phyloP scores from a whole-genome alignment of 2,329 filamentous ascomycete species.

The Rhexocercosporidium sp. region DNA sequence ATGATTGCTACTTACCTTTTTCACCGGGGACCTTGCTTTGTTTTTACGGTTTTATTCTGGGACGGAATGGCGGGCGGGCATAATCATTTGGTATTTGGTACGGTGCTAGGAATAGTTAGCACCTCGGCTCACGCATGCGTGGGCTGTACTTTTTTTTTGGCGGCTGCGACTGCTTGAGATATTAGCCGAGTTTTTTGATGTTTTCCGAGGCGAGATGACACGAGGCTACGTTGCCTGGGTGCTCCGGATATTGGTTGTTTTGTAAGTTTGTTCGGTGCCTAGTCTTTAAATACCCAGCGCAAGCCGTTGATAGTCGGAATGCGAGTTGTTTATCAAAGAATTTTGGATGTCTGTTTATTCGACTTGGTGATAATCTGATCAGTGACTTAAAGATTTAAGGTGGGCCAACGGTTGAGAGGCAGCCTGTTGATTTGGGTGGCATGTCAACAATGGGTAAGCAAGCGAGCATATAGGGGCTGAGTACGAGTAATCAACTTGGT shows the following conservation, averaged over 20 bases:
- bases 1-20: constrained; percentile 6
- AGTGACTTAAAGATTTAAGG: not conserved
- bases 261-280: not conserved
- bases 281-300: constrained; percentile 20
- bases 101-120: not conserved
- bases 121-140: not conserved
- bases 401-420: not conserved
- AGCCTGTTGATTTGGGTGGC: not conserved
- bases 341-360: not conserved
- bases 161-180: not conserved
- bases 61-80: not conserved
- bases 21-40: not conserved
- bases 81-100: not conserved
- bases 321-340: constrained; percentile 5
- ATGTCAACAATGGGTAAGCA: not conserved
- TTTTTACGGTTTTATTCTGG: not conserved
- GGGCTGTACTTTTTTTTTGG: not conserved
- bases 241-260: too few species aligned
- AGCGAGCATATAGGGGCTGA: not conserved
- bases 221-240: too few species aligned
- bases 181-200: not conserved
- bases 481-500: too few species aligned
- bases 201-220: not conserved
- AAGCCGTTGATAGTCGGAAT: constrained; percentile 18
- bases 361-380: not conserved